Conservation (phyloP, 164 flowering plant genomes). For the Pachysandra terminalis region DNA sequence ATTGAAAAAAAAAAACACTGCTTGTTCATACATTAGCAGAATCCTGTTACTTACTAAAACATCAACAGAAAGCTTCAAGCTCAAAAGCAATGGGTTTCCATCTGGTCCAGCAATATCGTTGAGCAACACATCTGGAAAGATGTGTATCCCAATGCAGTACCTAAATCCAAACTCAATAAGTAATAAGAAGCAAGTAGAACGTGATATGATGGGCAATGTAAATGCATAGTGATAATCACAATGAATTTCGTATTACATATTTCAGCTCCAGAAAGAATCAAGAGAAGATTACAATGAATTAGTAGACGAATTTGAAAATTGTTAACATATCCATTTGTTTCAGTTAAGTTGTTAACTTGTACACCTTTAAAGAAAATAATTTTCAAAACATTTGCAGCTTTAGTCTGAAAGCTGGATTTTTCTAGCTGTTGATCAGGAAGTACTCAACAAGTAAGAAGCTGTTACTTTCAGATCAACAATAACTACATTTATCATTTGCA, state of each 20-base stretch:
- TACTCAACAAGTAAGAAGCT: too few species aligned
- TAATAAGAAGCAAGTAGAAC: slow-evolving; percentile 1
- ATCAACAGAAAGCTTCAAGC: slow-evolving; percentile 94
- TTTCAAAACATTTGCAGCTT: too few species aligned
- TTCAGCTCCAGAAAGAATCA: background rate
- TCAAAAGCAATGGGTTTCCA: slow-evolving; percentile 76
- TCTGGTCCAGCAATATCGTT: slow-evolving; percentile 95
- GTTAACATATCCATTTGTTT: too few species aligned
- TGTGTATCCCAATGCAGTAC: slow-evolving; percentile 72
- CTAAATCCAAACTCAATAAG: slow-evolving; percentile 28
- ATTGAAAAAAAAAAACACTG: background rate
- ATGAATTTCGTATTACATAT: too few species aligned
- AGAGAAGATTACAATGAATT: background rate
- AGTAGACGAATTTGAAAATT: background rate
- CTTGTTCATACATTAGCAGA: background rate
- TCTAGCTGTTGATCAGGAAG: background rate
- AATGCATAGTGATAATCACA: background rate
- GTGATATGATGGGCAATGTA: background rate
- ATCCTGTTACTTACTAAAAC: slow-evolving; percentile 65
- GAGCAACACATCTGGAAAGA: slow-evolving; percentile 88
- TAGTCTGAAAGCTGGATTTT: too few species aligned
- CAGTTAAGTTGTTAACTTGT: too few species aligned
- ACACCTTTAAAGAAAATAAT: too few species aligned
- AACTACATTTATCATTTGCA: background rate
- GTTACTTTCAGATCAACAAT: background rate